Evolutionary conservation across 768 basidiomycete species (phyloP).

Genomic region (Melanogaster broomeanus): DNA sequence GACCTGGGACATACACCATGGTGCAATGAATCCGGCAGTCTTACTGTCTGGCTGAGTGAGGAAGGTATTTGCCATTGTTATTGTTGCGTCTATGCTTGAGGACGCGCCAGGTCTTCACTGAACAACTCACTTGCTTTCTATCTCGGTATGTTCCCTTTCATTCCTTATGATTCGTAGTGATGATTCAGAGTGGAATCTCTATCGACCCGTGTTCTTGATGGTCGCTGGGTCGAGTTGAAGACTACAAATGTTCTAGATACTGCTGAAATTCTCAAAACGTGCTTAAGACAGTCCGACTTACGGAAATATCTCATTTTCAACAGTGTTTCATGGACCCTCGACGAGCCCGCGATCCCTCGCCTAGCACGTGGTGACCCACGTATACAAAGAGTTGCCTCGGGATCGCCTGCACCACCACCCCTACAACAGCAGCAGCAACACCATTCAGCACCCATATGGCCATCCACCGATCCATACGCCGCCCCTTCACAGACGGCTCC

Average conservation of each 20-base stretch:
- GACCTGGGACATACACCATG: slow-evolving; percentile 10
- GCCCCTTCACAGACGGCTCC: slow-evolving; percentile 3
- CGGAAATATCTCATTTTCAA: slow-evolving; percentile 11
- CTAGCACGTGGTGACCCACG: slow-evolving; percentile 72
- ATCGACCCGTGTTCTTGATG: slow-evolving; percentile 55
- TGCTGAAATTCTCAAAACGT: slow-evolving; percentile 60
- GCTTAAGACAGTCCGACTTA: slow-evolving; percentile 15
- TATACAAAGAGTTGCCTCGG: slow-evolving; percentile 49
- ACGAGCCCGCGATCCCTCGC: slow-evolving; percentile 78
- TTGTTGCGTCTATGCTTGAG: too few relatives aligned
- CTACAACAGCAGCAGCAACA: slow-evolving; percentile 18
- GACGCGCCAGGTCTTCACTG: background rate
- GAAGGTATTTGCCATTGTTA: background rate
- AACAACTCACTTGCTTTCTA: background rate
- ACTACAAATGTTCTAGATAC: slow-evolving; percentile 90
- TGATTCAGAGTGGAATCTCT: slow-evolving; percentile 95
- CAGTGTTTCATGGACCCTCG: slow-evolving; percentile 69
- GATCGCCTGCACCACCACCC: slow-evolving; percentile 34
- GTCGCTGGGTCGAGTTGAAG: slow-evolving; percentile 68
- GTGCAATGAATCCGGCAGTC: background rate
- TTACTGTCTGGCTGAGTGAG: too few relatives aligned
- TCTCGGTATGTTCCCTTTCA: slow-evolving; percentile 23
- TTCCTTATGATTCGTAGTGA: slow-evolving; percentile 39
- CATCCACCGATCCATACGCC: slow-evolving; percentile 10
- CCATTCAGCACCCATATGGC: slow-evolving; percentile 21